Evolutionary conservation across 2,329 filamentous ascomycete genomes (phyloP).

Genomic region (Rachicladosporium sp.): DNA sequence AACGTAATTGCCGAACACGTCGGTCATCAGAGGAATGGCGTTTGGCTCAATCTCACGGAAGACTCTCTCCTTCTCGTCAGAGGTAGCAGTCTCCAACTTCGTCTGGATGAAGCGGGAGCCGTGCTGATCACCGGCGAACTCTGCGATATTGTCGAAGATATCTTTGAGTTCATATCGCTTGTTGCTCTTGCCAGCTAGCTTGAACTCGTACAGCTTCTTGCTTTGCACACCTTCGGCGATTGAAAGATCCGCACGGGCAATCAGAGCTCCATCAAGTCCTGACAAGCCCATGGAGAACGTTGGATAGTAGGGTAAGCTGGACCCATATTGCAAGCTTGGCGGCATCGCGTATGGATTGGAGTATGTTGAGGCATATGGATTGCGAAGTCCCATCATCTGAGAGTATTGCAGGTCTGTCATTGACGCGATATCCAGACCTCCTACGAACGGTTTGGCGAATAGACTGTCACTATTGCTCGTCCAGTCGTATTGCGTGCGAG

Average conservation of each 20-base stretch:
- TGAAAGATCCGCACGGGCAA: slow-evolving; percentile 43
- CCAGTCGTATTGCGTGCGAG: slow-evolving; percentile 13
- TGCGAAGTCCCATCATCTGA: slow-evolving; percentile 25
- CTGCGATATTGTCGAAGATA: slow-evolving; percentile 76
- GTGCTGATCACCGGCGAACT: slow-evolving; percentile 92
- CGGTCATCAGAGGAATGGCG: slow-evolving; percentile 78
- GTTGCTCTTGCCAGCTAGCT: slow-evolving; percentile 58
- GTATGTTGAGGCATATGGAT: slow-evolving; percentile 19
- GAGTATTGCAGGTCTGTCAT: slow-evolving; percentile 26
- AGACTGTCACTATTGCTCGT: neutral
- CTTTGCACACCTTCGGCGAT: slow-evolving; percentile 53
- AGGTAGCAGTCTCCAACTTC: slow-evolving; percentile 84
- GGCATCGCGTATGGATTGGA: slow-evolving; percentile 25
- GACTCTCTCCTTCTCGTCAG: slow-evolving; percentile 84
- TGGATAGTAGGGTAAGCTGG: slow-evolving; percentile 22
- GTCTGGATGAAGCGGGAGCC: slow-evolving; percentile 92
- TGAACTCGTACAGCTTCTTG: slow-evolving; percentile 66
- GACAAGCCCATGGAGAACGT: slow-evolving; percentile 25
- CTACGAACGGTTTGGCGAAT: too few species aligned
- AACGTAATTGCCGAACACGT: slow-evolving; percentile 96
- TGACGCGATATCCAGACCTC: neutral
- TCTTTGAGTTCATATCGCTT: slow-evolving; percentile 75
- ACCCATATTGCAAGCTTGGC: slow-evolving; percentile 25
- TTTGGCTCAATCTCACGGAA: slow-evolving; percentile 82
- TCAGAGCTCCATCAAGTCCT: slow-evolving; percentile 28